Conservation (phyloP, 2,329 filamentous ascomycete genomes). For the Fonsecaea nubica region DNA sequence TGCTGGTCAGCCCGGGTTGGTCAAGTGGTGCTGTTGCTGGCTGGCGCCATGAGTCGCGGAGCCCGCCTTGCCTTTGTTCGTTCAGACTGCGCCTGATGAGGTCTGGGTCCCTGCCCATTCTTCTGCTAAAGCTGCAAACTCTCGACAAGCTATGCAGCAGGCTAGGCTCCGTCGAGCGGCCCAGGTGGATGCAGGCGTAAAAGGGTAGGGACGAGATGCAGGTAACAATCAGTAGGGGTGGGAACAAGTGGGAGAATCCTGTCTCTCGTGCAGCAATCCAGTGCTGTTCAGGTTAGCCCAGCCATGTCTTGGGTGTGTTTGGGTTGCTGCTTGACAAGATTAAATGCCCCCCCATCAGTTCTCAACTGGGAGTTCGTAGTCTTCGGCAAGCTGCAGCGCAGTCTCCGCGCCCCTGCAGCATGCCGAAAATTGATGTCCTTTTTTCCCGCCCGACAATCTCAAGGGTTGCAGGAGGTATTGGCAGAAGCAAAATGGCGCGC, state of each 20-base stretch:
- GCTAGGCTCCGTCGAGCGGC: conserved; percentile 31
- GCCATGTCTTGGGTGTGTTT: conserved; percentile 33
- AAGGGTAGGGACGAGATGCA: conserved; percentile 21
- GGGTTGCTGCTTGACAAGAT: conserved; percentile 34
- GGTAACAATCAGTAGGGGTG: conserved; percentile 28
- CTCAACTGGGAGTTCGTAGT: conserved; percentile 1
- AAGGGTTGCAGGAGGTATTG: conserved; percentile 9
- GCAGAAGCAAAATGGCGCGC: conserved; percentile 3
- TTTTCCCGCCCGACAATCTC: conserved; percentile 16
- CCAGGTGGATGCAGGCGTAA: conserved; percentile 30
- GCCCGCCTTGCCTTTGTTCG: neutral
- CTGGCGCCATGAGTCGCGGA: conserved; percentile 15
- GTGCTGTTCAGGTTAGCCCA: conserved; percentile 34
- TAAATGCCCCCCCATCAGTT: conserved; percentile 18
- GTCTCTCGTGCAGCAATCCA: conserved; percentile 35
- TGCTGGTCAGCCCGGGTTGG: conserved; percentile 13
- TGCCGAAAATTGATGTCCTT: conserved; percentile 22
- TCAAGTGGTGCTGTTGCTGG: conserved; percentile 17
- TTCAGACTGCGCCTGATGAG: conserved; percentile 14
- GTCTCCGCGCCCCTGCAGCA: conserved; percentile 33
- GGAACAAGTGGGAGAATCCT: conserved; percentile 26
- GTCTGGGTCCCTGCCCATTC: conserved; percentile 11
- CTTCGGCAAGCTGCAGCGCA: neutral
- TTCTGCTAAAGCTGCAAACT: conserved; percentile 11
- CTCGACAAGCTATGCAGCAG: conserved; percentile 28